Base-by-base conservation (phyloP, 1,284 basidiomycete genomes). In the Ceratobasidium sp. region DNA sequence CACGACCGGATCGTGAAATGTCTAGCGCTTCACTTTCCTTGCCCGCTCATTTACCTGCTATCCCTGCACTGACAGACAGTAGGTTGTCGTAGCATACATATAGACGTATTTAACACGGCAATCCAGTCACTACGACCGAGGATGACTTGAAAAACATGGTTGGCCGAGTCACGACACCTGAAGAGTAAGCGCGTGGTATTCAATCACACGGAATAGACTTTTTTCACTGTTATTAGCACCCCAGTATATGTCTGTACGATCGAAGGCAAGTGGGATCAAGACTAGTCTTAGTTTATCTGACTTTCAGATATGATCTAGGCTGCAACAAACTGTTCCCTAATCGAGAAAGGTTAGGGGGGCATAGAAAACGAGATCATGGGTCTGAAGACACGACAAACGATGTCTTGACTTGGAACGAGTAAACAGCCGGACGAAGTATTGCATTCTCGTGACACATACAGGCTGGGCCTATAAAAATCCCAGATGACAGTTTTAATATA, bases 341-440 rank as follows among this genome's bases (percentile, higher is more conserved):
- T 21, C 85, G 85, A 48, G 90, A 92, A 21, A 85, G 88, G 5
- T 80, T 93, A 0, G 87, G 90, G 84, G 76, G 81, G 10, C 92
- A 93, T 78, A 85, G 91, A 64, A 90, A 88, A 77, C 86, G 88
- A 60, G 91, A 92, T 77, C 92, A 93, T 78, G 82, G 85, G 72
- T 84, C 85, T 0, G 85, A 87, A 23, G 87, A 89, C 60, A 59
- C 61, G 46, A 82, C 84, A 1, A 79, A 80, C 9, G 80, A 84
- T 52, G 86, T 92, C 45, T 85, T 93, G 74, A 92, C 88, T n/a
- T 93, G 92, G 92, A 92, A 92, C 74, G 83, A 85, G 74, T 74
- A 53, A 60, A 26, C 18, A 21, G 6, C 28, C 9, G 6, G 16
- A 55, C 16, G 6, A 3, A 8, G 9, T 32, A 16, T 30, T 14